phyloP scores from a whole-genome alignment of 805 yeast genomes.

The Candida insectalens region DNA sequence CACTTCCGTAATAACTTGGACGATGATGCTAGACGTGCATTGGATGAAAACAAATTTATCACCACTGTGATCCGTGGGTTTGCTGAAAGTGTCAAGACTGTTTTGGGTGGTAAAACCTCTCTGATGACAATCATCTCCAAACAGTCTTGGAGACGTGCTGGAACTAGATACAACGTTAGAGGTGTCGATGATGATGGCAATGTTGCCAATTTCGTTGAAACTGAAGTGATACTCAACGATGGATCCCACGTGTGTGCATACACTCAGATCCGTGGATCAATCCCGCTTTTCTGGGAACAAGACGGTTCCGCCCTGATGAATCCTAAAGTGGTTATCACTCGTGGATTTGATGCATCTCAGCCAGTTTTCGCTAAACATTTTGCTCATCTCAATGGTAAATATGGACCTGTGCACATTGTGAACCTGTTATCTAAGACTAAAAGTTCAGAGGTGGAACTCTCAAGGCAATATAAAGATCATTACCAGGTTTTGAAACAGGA shows the following conservation, averaged over 20 bases:
- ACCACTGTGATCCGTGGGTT: constrained; percentile 94
- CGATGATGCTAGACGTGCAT: constrained; percentile 39
- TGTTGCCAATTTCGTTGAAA: constrained; percentile 93
- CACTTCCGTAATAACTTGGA: constrained; percentile 67
- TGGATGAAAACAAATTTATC: constrained; percentile 73
- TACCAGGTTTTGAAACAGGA: constrained; percentile 30
- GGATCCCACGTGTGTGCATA: constrained; percentile 55
- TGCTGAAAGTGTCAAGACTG: constrained; percentile 62
- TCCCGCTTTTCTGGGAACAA: constrained; percentile 97
- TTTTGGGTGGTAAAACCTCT: constrained; percentile 26
- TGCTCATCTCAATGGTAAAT: constrained; percentile 53
- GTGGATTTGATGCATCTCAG: constrained; percentile 87
- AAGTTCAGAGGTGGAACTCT: constrained; percentile 64
- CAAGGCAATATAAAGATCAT: constrained; percentile 56
- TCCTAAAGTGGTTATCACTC: constrained; percentile 81
- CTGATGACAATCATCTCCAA: constrained; percentile 75
- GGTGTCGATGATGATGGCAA: constrained; percentile 94
- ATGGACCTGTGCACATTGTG: constrained; percentile 85
- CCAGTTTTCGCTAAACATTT: constrained; percentile 85
- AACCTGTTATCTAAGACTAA: constrained; percentile 70
- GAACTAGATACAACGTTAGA: constrained; percentile 89
- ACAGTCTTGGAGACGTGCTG: constrained; percentile 96
- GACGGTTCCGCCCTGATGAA: constrained; percentile 84
- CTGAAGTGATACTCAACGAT: constrained; percentile 65
- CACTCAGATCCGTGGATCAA: constrained; percentile 89